Percentiles rank a stretch among this genome's conserved stretches.
Evolutionary conservation across 1,139 yeast genomes (phyloP).

Genomic region (Candida sp.): DNA sequence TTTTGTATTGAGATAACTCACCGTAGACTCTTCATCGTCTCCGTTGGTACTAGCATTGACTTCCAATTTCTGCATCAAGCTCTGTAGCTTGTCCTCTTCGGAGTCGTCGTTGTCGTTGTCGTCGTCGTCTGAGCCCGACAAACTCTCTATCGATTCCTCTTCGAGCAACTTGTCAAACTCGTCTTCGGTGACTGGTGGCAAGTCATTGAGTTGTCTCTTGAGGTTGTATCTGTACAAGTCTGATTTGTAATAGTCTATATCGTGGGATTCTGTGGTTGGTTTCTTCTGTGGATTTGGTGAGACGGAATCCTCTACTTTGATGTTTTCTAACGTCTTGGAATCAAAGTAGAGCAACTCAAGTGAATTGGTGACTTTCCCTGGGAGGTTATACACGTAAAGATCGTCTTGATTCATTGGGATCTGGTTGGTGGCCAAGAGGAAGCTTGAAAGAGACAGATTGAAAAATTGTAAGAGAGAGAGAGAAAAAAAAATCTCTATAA

Average conservation of each 20-base stretch:
- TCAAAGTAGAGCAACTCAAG: conserved; percentile 64
- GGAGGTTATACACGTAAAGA: conserved; percentile 58
- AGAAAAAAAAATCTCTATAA: not conserved
- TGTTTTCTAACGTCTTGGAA: conserved; percentile 34
- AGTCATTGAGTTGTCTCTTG: conserved; percentile 53
- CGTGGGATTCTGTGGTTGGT: conserved; percentile 14
- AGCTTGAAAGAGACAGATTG: not conserved
- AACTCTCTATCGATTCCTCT: conserved; percentile 55
- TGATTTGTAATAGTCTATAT: conserved; percentile 57
- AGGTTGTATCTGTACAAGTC: conserved; percentile 67
- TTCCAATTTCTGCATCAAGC: conserved; percentile 36
- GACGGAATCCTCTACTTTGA: conserved; percentile 7
- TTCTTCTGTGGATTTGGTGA: conserved; percentile 4
- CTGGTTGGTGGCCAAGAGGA: not conserved
- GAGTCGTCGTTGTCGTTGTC: conserved; percentile 17
- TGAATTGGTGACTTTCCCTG: conserved; percentile 44
- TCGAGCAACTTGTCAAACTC: conserved; percentile 64
- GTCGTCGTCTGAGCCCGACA: conserved; percentile 56
- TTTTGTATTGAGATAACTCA: conserved; percentile 62
- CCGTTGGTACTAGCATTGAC: conserved; percentile 14
- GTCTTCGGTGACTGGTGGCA: conserved; percentile 54
- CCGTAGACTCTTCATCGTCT: conserved; percentile 32
- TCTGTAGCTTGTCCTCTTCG: conserved; percentile 28
- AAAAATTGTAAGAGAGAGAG: conserved; percentile 6
- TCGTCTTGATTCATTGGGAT: conserved; percentile 26